Evolutionary conservation across 2,329 filamentous ascomycete species (phyloP).

Genomic region (Plenodomus tracheiphilus): DNA sequence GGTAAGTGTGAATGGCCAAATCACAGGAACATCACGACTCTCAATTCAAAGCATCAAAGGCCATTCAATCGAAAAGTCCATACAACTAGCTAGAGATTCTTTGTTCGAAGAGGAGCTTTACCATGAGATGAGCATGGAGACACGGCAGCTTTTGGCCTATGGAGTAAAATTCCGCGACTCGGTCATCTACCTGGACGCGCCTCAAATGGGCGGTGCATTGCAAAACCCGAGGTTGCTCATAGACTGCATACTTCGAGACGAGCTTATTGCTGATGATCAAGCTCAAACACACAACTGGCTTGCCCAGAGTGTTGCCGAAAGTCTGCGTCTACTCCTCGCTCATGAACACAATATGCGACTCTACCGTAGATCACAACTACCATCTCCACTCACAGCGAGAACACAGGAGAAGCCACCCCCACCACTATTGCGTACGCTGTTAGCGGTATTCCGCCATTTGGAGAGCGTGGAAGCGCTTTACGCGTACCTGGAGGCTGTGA

Average conservation of each 20-base stretch:
- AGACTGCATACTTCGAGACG: conserved; percentile 67
- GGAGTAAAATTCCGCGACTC: conserved; percentile 66
- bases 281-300: conserved; percentile 48
- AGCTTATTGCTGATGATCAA: conserved; percentile 35
- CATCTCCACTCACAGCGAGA: conserved; percentile 57
- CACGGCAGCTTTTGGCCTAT: conserved; percentile 70
- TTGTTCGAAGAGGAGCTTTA: conserved; percentile 86
- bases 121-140: conserved; percentile 84
- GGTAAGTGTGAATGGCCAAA: conserved; percentile 60
- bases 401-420: conserved; percentile 57
- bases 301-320: conserved; percentile 67
- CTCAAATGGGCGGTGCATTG: conserved; percentile 12
- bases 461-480: conserved; percentile 43
- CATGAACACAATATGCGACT: conserved; percentile 79
- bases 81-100: conserved; percentile 76
- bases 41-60: conserved; percentile 45
- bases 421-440: conserved; percentile 62
- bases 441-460: conserved; percentile 58
- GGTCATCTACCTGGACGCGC: conserved; percentile 40
- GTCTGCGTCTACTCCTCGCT: conserved; percentile 74
- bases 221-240: conserved; percentile 66
- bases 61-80: conserved; percentile 66
- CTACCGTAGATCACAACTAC: conserved; percentile 67
- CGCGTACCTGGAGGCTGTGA: conserved; percentile 31
- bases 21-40: conserved; percentile 60